Base-by-base conservation (phyloP, 2,329 filamentous ascomycete genomes). In the Verticillium longisporum region DNA sequence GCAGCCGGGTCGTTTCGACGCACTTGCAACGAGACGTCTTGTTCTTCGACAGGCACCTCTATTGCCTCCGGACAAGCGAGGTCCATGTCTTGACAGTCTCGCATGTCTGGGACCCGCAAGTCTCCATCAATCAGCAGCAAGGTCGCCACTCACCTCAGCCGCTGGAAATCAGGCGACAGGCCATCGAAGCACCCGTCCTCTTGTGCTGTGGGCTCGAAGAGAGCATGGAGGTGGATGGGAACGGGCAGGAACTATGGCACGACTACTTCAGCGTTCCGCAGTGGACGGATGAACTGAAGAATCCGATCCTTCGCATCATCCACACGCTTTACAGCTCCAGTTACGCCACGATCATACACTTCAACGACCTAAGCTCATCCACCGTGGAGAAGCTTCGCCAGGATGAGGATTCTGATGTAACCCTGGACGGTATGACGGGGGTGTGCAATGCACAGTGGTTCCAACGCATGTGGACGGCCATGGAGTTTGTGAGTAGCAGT, bases 261-360 rank as follows among this genome's bases (percentile, higher is more conserved):
- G 58, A 59, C 58, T 59, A 59, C 10, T 34, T 59, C 58, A 59
- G 58, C 38, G 58, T 59, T 5, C 58, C 58, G 1, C 58, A 59
- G 31, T 59, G 58, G 58, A 55, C 33, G 1, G 33, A 55, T 11
- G 18, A 21, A 36, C 50, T 59, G 31, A 59, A 59, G 26, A 41
- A 9, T 37, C 31, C n/a, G 2, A 59, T 59, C 33, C 34, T 59
- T 31, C 9, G 53, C 7, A 14, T 7, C 2, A 59, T 59, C 2
- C 58, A 59, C 14, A 34, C 18, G n/a, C 36, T 59, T 1, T 59
- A 37, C 2, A 55, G 33, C 13, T 6, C 21, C 1, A 54, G 45
- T 11, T 7, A 7, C 0, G 26, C 18, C 1, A 55, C 50, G 0
- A 41, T 59, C 13, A 37, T 59, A 3, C 45, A 59, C 45, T 59